Evolutionary conservation across 129 eudicot species (phyloP), one percentile per base, ranked within the genome.

Genomic region (Flaveria trinervia): DNA sequence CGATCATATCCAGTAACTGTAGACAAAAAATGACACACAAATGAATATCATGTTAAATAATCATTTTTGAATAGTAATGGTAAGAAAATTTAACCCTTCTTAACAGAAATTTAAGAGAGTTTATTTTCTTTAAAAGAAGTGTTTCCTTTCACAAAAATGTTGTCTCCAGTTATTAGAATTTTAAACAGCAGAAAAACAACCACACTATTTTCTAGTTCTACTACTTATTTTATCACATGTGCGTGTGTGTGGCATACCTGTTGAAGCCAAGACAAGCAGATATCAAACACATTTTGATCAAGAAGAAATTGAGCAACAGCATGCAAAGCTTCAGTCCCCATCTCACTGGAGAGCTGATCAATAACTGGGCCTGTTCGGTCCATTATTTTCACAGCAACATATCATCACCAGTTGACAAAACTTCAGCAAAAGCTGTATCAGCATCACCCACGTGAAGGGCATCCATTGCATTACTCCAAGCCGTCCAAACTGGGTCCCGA

Each of bases 401-500:
- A 86, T 94, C 99, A 72, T 94, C 99, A 43, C 96, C 96, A 3
- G 96, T 89, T 2, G 97, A 83, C 72, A 94, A 72, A 74, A 94
- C 92, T 64, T 89, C 96, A 72, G 99, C 89, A 83, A 80, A 94
- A 49, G 97, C 99, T 14, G 97, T 69, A 79, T 94, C 99, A 81
- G 83, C 73, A 72, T 94, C 97, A 60, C 94, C 97, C 41, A 68
- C 92, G 46, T 87, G 89, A 68, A 94, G 82, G 14, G 99, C 97
- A 77, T 91, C 99, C 99, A 94, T 94, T 57, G 99, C 99, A 74
- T 91, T 94, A 74, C 83, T 91, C 96, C 99, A 94, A 17, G 93
- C 86, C 17, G 84, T 85, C 99, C 96, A 94, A 62, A 89, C 81
- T 1, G 97, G 99, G 86, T 91, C 97, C 36, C 92, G 85, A 48